Evolutionary conservation across 225 moss, liverwort and hornwort species (phyloP), one percentile per base, ranked within the genome.

Genomic region (Sphagnum contortum): DNA sequence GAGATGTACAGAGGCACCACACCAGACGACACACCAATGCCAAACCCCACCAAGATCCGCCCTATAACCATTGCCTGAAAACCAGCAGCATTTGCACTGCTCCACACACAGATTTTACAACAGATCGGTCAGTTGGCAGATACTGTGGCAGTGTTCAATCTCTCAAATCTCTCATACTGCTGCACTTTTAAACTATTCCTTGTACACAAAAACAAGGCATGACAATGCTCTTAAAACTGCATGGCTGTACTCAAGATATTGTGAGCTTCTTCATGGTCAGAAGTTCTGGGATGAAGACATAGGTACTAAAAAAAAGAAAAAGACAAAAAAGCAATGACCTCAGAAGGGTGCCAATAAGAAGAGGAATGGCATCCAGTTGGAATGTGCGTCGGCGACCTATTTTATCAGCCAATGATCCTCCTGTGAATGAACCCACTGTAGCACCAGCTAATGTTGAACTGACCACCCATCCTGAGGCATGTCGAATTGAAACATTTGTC

Each of bases 361-460:
- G 87, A 54, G 98, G 98, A 52, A 91, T 50, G 9, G 98, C 81
- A 77, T 93, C 74, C 55, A 98, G 74, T 73, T 98, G 98, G 66
- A 98, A 98, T 47, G 91, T 90, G 74, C 89, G 83, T 45, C 76
- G 92, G 14, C 91, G 91, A 9, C 98, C 98, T 54, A 91, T 68
- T 58, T 86, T 89, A 64, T 98, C 98, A 29, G 98, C 93, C 69
- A 98, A 70, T 5, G 77, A 52, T 4, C 98, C 98, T 73, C 98
- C 98, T 60, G 93, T 98, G 75, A 98, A 91, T 57, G 98, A 98
- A 48, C 98, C 98, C 55, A 89, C 68, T 2, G 89, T 89, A 45
- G 98, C 98, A 71, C 98, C 98, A 11, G 91, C 84, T 66, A 98
- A 66, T 50, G 93, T 93, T 71, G 92, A 93, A 69, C 98, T 98